Evolutionary conservation across 805 yeast species (phyloP), one percentile per base, ranked within the genome.

Genomic region (Suhomyces tanzawaensis): DNA sequence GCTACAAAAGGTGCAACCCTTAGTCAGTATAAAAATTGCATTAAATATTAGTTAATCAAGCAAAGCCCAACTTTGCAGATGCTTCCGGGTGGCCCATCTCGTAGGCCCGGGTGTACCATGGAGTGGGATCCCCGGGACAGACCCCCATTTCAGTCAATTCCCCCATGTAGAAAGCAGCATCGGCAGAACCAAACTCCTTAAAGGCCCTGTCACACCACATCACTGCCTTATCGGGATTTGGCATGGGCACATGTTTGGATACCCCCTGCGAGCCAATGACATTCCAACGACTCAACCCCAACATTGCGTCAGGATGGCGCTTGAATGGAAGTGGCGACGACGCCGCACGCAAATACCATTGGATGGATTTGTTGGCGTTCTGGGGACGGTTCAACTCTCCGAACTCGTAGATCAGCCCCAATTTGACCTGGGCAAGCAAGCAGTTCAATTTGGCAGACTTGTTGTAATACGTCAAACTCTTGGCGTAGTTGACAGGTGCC

Each of bases 251-350:
- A 34, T 64, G 61, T 39, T 60, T 65, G 37, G 61, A 56, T 16
- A 44, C 46, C 7, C 67, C 68, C 9, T 60, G 47, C 9, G 61
- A 50, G 13, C 72, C 73, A 29, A 42, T 46, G 40, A 67, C 46
- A 36, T 53, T 57, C 74, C 74, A 69, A 37, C 74, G 54, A 26
- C 64, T 53, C 43, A 69, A 58, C 0, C 74, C 74, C 35, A 68
- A 47, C 71, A 69, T 66, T 6, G 74, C 73, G 36, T 69, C 73
- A 0, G 72, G 71, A 41, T 66, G 71, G 39, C 72, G 56, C 39
- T 54, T 58, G 52, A 60, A 66, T 12, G 59, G 53, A 18, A 69
- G 48, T 15, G 72, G 70, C 12, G 70, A 64, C 12, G 64, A 55
- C 2, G 66, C 55, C 1, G 73, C 72, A 50, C 62, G 65, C 46